Evolutionary conservation across 2,329 filamentous ascomycete genomes (phyloP).

Genomic region (Capronia epimyces): DNA sequence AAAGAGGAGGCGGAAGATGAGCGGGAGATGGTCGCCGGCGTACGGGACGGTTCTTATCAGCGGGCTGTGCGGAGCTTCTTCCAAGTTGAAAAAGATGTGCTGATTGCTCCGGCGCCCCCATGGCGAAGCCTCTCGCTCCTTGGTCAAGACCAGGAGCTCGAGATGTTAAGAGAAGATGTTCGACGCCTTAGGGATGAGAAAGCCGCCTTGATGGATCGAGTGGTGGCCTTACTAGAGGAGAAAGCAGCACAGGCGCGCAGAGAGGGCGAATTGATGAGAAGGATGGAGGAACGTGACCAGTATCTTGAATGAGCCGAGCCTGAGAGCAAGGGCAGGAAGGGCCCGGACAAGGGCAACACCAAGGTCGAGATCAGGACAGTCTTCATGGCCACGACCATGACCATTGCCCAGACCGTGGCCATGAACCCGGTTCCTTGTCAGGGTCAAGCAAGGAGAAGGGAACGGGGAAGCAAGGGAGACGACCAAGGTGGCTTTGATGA

Average conservation of each 20-base stretch:
- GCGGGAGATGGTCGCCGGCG: not conserved
- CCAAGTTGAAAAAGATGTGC: not conserved
- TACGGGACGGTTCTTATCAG: slow-evolving; percentile 1
- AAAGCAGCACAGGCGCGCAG: not conserved
- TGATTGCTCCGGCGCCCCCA: not conserved
- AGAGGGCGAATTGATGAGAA: slow-evolving; percentile 2
- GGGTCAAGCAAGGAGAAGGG: too few relatives aligned
- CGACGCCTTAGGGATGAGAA: not conserved
- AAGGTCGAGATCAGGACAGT: too few relatives aligned
- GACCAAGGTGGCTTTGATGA: too few relatives aligned
- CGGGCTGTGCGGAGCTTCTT: not conserved
- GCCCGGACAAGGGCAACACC: too few relatives aligned
- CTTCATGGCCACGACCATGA: too few relatives aligned
- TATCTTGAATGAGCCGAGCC: too few relatives aligned
- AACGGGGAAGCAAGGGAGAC: too few relatives aligned
- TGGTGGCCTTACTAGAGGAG: slow-evolving; percentile 1
- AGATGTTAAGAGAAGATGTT: not conserved
- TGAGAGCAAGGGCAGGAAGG: too few relatives aligned
- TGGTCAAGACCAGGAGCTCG: not conserved
- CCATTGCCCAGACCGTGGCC: too few relatives aligned
- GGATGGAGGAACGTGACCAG: not conserved
- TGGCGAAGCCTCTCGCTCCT: not conserved
- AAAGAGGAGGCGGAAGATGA: not conserved
- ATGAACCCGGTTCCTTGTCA: too few relatives aligned
- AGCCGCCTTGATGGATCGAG: not conserved